Conservation (phyloP, 805 yeast genomes). For the Candida manassasensis region DNA sequence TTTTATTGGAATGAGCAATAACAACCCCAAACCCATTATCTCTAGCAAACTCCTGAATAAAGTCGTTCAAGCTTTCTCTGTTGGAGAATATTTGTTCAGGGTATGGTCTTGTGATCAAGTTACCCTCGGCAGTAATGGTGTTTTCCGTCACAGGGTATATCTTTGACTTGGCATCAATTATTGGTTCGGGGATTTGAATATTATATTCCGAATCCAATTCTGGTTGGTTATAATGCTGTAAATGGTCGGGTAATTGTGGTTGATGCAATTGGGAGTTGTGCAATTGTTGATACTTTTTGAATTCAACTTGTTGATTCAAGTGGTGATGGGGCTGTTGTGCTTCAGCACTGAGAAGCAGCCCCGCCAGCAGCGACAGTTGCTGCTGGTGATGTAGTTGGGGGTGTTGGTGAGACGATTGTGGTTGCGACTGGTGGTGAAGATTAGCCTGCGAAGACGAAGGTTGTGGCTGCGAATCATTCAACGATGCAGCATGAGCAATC, state of each 20-base stretch:
- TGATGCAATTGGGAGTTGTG: slow-evolving; percentile 13
- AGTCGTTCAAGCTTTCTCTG: slow-evolving; percentile 48
- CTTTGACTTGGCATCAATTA: slow-evolving; percentile 34
- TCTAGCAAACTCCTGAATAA: slow-evolving; percentile 51
- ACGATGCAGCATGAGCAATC: slow-evolving; percentile 22
- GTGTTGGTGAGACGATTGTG: no score
- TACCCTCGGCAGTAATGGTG: slow-evolving; percentile 45
- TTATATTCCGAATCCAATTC: slow-evolving; percentile 35
- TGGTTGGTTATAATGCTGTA: slow-evolving; percentile 7
- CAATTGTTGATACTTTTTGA: slow-evolving; percentile 11
- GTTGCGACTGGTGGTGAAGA: not conserved
- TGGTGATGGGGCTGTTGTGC: slow-evolving; percentile 3
- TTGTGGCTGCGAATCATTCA: slow-evolving; percentile 8
- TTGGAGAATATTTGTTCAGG: slow-evolving; percentile 49
- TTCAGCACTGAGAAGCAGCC: slow-evolving; percentile 8
- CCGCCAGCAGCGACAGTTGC: slow-evolving; percentile 9
- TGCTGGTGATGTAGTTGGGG: slow-evolving; percentile 7
- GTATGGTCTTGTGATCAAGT: slow-evolving; percentile 49
- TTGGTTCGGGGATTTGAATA: slow-evolving; percentile 44
- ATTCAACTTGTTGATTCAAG: slow-evolving; percentile 7
- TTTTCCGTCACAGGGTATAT: slow-evolving; percentile 41
- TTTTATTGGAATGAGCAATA: slow-evolving; percentile 53
- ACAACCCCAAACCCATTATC: slow-evolving; percentile 58
- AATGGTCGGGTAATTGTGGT: slow-evolving; percentile 11
- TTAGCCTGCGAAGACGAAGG: no score